Evolutionary conservation across 331 rosid genomes (phyloP).

Genomic region (Erythrophleum ivorense): DNA sequence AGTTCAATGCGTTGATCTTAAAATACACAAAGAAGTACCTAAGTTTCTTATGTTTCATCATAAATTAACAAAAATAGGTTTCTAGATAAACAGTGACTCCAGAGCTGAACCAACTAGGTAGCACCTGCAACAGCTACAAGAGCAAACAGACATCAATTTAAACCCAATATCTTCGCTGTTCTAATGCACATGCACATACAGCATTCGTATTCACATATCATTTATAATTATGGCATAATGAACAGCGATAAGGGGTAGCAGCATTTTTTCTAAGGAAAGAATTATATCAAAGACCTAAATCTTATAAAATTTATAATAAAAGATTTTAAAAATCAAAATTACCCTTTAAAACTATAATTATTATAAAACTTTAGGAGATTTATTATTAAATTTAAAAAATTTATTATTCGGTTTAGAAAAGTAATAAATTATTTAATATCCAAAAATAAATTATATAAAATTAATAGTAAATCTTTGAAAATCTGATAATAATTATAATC

Average conservation of each 20-base stretch:
- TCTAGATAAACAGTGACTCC: conserved; percentile 46
- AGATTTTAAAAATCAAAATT: no score
- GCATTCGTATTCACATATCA: not conserved
- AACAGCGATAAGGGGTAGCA: not conserved
- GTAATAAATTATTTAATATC: no score
- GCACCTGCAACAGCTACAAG: conserved; percentile 57
- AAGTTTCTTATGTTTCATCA: conserved; percentile 46
- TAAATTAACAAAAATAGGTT: conserved; percentile 41
- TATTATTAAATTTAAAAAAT: no score
- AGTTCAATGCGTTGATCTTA: conserved; percentile 53
- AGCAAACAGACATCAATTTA: conserved; percentile 29
- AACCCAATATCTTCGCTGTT: not conserved
- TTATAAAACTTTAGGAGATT: no score
- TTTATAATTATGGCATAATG: not conserved
- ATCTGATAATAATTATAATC: no score
- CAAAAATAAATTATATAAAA: no score
- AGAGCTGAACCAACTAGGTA: conserved; percentile 42
- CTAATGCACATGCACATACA: not conserved
- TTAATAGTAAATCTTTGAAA: no score
- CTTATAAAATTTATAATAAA: no score
- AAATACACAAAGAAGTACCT: conserved; percentile 48
- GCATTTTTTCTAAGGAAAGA: not conserved
- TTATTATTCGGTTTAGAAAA: no score
- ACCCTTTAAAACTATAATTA: no score
- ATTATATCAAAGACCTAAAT: no score